phyloP scores from a whole-genome alignment of 73 alveolate species.

The Durusdinium trenchii region DNA sequence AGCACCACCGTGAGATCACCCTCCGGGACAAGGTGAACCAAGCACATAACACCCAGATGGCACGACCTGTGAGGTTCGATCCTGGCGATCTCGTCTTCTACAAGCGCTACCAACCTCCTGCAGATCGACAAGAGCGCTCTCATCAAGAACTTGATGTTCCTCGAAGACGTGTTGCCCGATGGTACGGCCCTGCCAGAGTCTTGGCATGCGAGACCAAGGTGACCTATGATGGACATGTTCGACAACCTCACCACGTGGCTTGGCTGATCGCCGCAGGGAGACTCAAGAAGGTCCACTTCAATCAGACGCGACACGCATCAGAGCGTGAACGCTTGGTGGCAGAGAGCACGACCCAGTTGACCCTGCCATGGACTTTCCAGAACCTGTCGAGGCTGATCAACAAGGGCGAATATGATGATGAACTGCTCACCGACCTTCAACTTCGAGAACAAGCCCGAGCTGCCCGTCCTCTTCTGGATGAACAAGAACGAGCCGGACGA shows the following conservation, averaged over 20 bases:
- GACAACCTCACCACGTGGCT: background rate
- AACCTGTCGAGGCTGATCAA: background rate
- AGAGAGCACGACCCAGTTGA: background rate
- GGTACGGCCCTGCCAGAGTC: constrained; percentile 40
- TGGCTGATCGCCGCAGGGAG: background rate
- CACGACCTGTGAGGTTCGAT: background rate
- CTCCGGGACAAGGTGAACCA: background rate
- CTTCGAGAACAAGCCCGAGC: background rate
- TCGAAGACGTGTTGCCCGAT: background rate
- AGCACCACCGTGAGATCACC: background rate
- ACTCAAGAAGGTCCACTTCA: background rate
- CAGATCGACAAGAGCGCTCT: background rate
- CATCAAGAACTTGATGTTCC: background rate
- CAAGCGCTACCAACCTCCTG: background rate
- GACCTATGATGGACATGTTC: background rate
- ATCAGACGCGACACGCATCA: background rate
- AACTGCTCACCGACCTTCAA: background rate
- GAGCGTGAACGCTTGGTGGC: background rate
- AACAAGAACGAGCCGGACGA: background rate
- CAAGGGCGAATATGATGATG: background rate
- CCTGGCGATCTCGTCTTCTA: constrained; percentile 34
- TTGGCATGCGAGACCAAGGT: background rate
- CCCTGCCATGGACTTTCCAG: constrained; percentile 5
- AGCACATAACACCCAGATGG: background rate
- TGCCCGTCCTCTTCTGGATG: background rate